These are phyloP conservation scores for Calonectria pauciramosa DNA, from an alignment of 2,329 filamentous ascomycete genomes.

Conservation along the genomic window DNA sequence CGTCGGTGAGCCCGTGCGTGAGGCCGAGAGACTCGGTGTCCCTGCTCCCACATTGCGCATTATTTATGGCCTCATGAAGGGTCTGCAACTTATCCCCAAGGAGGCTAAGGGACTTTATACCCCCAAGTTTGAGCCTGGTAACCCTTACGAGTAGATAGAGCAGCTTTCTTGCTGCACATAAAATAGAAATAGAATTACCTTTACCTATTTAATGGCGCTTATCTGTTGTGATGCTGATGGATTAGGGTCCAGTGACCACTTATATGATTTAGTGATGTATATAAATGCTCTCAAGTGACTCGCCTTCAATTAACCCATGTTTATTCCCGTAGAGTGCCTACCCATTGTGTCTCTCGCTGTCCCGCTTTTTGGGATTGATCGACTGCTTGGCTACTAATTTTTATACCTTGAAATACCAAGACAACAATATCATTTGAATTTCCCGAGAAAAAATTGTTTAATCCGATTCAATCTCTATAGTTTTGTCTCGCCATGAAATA, in stretches of 20 bases:
- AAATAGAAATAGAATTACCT: background rate
- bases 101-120: slow-evolving; percentile 55
- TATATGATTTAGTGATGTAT: background rate
- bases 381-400: no score
- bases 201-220: no score
- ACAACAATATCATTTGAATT: no score
- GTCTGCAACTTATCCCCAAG: slow-evolving; percentile 62
- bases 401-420: no score
- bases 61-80: slow-evolving; percentile 62
- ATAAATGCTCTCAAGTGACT: background rate
- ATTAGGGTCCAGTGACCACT: background rate
- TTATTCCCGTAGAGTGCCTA: background rate
- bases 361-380: no score
- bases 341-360: background rate
- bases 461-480: no score
- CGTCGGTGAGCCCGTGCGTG: slow-evolving; percentile 65
- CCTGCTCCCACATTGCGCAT: slow-evolving; percentile 62
- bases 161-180: background rate
- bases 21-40: slow-evolving; percentile 60
- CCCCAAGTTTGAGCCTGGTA: slow-evolving; percentile 38
- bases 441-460: no score
- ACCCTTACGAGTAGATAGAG: slow-evolving; percentile 35
- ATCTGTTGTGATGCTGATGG: no score
- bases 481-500: no score
- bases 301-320: background rate